Conservation (phyloP, 2,329 filamentous ascomycete species). For the Trichoderma sp. region DNA sequence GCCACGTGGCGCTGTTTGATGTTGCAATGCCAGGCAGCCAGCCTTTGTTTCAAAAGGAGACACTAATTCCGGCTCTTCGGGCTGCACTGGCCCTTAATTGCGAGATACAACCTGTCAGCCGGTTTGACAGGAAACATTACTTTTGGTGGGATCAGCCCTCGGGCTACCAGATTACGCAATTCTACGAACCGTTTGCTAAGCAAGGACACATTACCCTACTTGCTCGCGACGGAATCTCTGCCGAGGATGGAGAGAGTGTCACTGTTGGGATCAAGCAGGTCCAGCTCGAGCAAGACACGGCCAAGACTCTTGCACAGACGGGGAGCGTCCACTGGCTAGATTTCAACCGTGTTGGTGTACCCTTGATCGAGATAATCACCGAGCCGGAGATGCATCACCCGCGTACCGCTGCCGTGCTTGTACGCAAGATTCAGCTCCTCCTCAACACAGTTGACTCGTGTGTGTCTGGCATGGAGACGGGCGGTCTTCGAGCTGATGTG, state of each 20-base stretch:
- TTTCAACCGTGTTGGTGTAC: slow-evolving; percentile 89
- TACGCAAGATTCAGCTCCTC: slow-evolving; percentile 83
- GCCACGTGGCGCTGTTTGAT: slow-evolving; percentile 88
- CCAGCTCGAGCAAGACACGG: slow-evolving; percentile 97
- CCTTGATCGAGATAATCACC: slow-evolving; percentile 94
- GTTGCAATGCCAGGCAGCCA: slow-evolving; percentile 87
- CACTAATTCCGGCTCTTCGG: slow-evolving; percentile 84
- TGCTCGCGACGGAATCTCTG: slow-evolving; percentile 76
- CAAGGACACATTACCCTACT: slow-evolving; percentile 74
- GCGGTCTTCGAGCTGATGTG: slow-evolving; percentile 88
- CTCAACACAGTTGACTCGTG: slow-evolving; percentile 82
- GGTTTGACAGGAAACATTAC: slow-evolving; percentile 96
- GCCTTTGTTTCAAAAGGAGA: slow-evolving; percentile 80
- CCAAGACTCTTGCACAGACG: slow-evolving; percentile 83
- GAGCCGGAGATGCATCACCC: slow-evolving; percentile 86
- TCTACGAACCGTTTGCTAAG: slow-evolving; percentile 74
- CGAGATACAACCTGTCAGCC: slow-evolving; percentile 73
- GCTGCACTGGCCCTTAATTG: slow-evolving; percentile 86
- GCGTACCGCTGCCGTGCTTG: slow-evolving; percentile 82
- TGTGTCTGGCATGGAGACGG: slow-evolving; percentile 89
- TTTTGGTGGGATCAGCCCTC: slow-evolving; percentile 98
- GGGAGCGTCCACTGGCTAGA: slow-evolving; percentile 79
- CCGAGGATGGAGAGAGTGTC: slow-evolving; percentile 71
- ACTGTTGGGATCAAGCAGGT: slow-evolving; percentile 86
- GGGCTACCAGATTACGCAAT: slow-evolving; percentile 97